Conservation (phyloP, 73 alveolate species). For the Symbiodinium natans region DNA sequence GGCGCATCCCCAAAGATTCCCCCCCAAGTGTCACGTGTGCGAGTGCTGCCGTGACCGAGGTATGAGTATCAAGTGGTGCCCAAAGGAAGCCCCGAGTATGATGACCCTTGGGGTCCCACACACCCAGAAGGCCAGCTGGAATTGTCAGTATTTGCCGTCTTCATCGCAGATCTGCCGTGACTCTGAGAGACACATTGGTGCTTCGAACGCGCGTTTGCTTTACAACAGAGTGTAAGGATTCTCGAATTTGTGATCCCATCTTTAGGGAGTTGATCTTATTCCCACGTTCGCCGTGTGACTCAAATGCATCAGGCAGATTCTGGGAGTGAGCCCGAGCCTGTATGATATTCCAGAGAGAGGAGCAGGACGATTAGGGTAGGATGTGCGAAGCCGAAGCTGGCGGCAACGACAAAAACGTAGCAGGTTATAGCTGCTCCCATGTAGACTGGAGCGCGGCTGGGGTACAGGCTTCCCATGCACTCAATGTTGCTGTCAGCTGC, state of each 20-base stretch:
- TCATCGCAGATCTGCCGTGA: neutral
- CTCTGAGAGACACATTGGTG: neutral
- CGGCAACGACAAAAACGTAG: too few relatives aligned
- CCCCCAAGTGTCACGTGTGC: too few relatives aligned
- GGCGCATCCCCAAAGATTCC: neutral
- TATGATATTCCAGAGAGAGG: too few relatives aligned
- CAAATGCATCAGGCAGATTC: neutral
- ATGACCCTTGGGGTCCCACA: constrained; percentile 89
- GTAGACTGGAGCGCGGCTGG: too few relatives aligned
- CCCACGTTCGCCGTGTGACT: too few relatives aligned
- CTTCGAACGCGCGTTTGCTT: neutral
- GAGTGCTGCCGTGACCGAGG: constrained; percentile 1
- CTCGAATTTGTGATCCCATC: neutral
- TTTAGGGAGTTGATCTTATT: too few relatives aligned
- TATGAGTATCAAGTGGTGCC: constrained; percentile 83
- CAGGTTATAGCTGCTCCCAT: too few relatives aligned
- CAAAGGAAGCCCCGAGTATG: constrained; percentile 79
- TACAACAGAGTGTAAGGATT: neutral
- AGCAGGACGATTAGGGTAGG: too few relatives aligned
- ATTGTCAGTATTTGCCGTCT: neutral
- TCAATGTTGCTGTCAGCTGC: too few relatives aligned
- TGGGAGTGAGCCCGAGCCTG: neutral
- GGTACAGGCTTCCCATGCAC: too few relatives aligned
- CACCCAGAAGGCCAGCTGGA: constrained; percentile 57
- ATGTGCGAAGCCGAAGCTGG: too few relatives aligned